Conservation (phyloP, 805 yeast species). For the Starmera amethionina region DNA sequence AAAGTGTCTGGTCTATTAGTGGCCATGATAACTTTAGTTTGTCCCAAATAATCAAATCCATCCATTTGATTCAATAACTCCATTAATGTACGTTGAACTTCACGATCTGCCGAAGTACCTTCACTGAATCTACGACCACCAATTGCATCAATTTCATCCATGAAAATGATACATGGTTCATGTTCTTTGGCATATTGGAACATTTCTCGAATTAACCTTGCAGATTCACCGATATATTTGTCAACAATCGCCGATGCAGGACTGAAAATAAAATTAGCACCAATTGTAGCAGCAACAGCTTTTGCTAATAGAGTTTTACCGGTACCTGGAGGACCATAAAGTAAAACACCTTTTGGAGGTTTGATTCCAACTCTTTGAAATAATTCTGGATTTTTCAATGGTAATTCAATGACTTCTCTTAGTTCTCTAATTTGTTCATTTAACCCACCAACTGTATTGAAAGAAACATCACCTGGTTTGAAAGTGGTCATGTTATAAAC, state of each 20-base stretch:
- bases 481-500: constrained; percentile 97
- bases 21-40: constrained; percentile 97
- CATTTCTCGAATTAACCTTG: constrained; percentile 95
- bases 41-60: constrained; percentile 94
- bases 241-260: constrained; percentile 98
- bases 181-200: constrained; percentile 96
- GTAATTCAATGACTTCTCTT: constrained; percentile 95
- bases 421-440: constrained; percentile 92
- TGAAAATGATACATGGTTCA: constrained; percentile 94
- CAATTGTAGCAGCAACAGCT: constrained; percentile 97
- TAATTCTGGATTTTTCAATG: constrained; percentile 93
- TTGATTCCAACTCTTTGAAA: constrained; percentile 94
- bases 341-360: constrained; percentile 96
- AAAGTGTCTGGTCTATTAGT: constrained; percentile 98
- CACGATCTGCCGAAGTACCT: constrained; percentile 98
- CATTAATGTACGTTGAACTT: constrained; percentile 96
- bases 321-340: constrained; percentile 98
- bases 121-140: constrained; percentile 97
- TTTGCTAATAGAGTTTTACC: constrained; percentile 94
- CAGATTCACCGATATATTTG: constrained; percentile 96
- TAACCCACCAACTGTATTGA: constrained; percentile 92
- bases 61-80: constrained; percentile 97
- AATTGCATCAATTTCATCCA: constrained; percentile 98
- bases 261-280: constrained; percentile 95
- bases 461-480: constrained; percentile 95